Base-by-base conservation (phyloP, 768 basidiomycete species). In the Leccinum longicurvipes region DNA sequence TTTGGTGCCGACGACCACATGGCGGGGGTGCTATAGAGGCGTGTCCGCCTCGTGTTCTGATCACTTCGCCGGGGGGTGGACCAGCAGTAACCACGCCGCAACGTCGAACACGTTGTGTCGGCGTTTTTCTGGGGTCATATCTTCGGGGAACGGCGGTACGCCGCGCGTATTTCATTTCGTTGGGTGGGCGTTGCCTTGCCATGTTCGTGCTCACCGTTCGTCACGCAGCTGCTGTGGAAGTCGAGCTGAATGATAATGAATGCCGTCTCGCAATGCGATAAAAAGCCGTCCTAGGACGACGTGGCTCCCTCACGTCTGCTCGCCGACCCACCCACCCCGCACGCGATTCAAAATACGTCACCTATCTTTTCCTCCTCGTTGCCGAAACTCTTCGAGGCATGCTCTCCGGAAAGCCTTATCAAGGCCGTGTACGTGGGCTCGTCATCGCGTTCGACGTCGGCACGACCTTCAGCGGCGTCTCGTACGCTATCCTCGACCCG, bases 401-500 rank as follows among this genome's bases (percentile, higher is more conserved):
- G 75, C 55, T 68, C 25, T 64, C 73, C 32, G 66, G 75, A 54
- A 60, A 72, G n/a, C 66, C 69, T 10, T 82, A 72, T 59, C 63
- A 63, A 14, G 80, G 79, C 17, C 64, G 65, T 23, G 44, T 56
- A 25, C 72, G 70, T 19, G 69, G 68, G 15, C 68, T 77, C 21
- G 71, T 77, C 47, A 61, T 77, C 8, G 73, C 72, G 0, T 70
- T 77, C 48, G 76, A 77, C 47, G 62, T 77, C 5, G 75, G 76
- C 3, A 77, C 76, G 0, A 77, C 76, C 17, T 77, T 66, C 54
- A 72, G 74, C 42, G 76, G 76, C 3, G 67, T 77, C 6, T 74
- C 73, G 2, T 76, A 76, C 46, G 56, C 70, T 31, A 75, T 81
- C 55, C 67, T 81, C 4, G 78, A 66, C 55, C 78, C 77, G 3